Base-by-base conservation (phyloP, 2,329 filamentous ascomycete species). In the Fusarium multiceps region DNA sequence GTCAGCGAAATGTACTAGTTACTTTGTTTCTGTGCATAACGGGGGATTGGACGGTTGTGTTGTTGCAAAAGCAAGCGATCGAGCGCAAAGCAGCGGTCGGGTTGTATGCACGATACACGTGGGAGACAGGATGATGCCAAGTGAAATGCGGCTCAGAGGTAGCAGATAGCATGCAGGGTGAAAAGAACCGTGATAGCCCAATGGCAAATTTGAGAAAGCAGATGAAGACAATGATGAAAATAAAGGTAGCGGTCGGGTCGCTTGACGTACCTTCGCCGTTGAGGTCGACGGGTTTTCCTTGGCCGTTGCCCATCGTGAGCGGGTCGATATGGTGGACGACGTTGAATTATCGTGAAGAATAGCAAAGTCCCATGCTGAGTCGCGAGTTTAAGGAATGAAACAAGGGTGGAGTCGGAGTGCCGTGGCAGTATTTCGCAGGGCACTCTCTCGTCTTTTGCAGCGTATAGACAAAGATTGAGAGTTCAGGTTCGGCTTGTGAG, bases 231-330 rank as follows among this genome's bases (percentile, higher is more conserved):
- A 40, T 27, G 46, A 51, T 32, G 14, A 40, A 55, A 21, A n/a
- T 20, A 40, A 32, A 41, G 20, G 27, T 28, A 56, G 47, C 27
- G n/a, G 23, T 18, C 40, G 59, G 55, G 34, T 16, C 18, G 25
- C 32, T 57, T 59, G 25, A 75, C 78, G 55, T 85, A 97, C 94
- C 93, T 91, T 97, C 93, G 84, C 97, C 94, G 83, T 92, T 93
- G 83, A 94, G 91, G 80, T 94, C 91, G 84, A 97, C 89, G 82
- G 93, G 93, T 82, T 98, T 98, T 82, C 94, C 94, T 82, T 95
- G 94, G 79, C 91, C 92, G 84, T 98, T 98, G 80, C 95, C 95
- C 95, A 98, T 98, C 63, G 72, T 75, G 71, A 64, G 59, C 65
- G 60, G 63, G 69, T 72, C 63, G 72, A 71, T 73, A 61, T 56